phyloP scores from a whole-genome alignment of 768 basidiomycete species.

The Boletus tomentosulus region DNA sequence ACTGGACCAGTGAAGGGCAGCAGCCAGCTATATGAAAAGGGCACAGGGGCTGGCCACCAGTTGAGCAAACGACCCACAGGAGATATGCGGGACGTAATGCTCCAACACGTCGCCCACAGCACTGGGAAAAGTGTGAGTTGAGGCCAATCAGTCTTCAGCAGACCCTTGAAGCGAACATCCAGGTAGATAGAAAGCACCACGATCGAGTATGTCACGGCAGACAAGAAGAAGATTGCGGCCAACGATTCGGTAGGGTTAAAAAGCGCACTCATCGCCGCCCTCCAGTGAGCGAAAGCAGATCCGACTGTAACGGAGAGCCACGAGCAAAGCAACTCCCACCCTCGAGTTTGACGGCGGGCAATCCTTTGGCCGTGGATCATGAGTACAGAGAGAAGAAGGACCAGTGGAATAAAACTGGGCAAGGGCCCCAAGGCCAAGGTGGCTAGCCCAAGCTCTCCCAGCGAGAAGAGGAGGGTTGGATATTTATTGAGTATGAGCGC shows the following conservation, averaged over 20 bases:
- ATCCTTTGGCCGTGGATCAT: slow-evolving; percentile 32
- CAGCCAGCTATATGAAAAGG: slow-evolving; percentile 62
- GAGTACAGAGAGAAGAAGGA: slow-evolving; percentile 24
- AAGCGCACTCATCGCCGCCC: slow-evolving; percentile 49
- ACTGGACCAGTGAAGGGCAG: slow-evolving; percentile 51
- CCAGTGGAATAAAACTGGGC: slow-evolving; percentile 33
- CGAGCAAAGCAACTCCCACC: slow-evolving; percentile 31
- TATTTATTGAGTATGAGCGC: slow-evolving; percentile 23
- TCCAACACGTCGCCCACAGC: slow-evolving; percentile 67
- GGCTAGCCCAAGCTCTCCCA: slow-evolving; percentile 21
- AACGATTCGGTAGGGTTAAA: slow-evolving; percentile 50
- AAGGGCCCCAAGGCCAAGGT: slow-evolving; percentile 26
- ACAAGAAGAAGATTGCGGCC: slow-evolving; percentile 40
- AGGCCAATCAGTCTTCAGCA: slow-evolving; percentile 33
- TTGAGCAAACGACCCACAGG: slow-evolving; percentile 69
- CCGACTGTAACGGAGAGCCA: slow-evolving; percentile 38
- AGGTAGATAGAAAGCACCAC: slow-evolving; percentile 39
- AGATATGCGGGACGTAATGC: slow-evolving; percentile 46
- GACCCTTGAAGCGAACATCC: slow-evolving; percentile 34
- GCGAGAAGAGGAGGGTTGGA: slow-evolving; percentile 23
- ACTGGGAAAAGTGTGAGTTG: slow-evolving; percentile 61
- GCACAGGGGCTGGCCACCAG: slow-evolving; percentile 56
- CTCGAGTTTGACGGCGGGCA: slow-evolving; percentile 25
- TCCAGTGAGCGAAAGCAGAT: slow-evolving; percentile 38
- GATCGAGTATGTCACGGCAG: slow-evolving; percentile 41